A percentile compares a stretch with the other conserved stretches of the same genome.
These are phyloP conservation scores for Choricystis sp. DNA, from an alignment of 139 green algal genomes.

Conservation along the genomic window DNA sequence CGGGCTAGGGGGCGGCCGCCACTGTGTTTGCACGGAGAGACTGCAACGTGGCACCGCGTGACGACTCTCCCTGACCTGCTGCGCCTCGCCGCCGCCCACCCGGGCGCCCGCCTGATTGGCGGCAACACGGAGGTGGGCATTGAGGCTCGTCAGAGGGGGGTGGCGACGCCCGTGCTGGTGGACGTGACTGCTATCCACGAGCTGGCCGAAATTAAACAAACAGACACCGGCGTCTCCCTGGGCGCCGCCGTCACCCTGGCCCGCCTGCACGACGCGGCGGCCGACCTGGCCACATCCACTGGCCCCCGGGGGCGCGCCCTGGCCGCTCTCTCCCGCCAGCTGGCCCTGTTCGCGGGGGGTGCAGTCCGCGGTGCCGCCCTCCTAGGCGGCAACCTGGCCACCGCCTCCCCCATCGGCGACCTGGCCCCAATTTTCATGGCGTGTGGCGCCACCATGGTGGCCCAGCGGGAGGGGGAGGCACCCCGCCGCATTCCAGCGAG, in stretches of 20 bases:
- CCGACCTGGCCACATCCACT: not conserved
- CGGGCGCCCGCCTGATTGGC: not conserved
- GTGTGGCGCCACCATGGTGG: constrained; percentile 15
- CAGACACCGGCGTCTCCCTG: not conserved
- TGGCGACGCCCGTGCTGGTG: not conserved
- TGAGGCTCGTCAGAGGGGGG: not conserved
- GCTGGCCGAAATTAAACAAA: not conserved
- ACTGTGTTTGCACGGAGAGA: too few relatives aligned
- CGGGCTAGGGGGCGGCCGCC: too few relatives aligned
- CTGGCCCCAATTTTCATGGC: constrained; percentile 87
- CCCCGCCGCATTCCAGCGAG: constrained; percentile 17
- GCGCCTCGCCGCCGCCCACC: not conserved
- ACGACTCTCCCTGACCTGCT: not conserved
- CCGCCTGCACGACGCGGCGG: not conserved
- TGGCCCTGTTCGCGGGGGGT: constrained; percentile 65
- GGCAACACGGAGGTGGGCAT: constrained; percentile 5
- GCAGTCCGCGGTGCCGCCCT: constrained; percentile 87
- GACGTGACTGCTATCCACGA: not conserved
- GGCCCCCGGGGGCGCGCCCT: not conserved
- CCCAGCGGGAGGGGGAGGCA: not conserved
- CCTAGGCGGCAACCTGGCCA: constrained; percentile 84
- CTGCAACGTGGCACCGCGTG: too few relatives aligned
- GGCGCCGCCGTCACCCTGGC: not conserved
- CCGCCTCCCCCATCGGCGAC: constrained; percentile 82
- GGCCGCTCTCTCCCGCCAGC: constrained; percentile 65